phyloP scores from a whole-genome alignment of 192 early-diverging fungal genomes.

The Geranomyces variabilis region DNA sequence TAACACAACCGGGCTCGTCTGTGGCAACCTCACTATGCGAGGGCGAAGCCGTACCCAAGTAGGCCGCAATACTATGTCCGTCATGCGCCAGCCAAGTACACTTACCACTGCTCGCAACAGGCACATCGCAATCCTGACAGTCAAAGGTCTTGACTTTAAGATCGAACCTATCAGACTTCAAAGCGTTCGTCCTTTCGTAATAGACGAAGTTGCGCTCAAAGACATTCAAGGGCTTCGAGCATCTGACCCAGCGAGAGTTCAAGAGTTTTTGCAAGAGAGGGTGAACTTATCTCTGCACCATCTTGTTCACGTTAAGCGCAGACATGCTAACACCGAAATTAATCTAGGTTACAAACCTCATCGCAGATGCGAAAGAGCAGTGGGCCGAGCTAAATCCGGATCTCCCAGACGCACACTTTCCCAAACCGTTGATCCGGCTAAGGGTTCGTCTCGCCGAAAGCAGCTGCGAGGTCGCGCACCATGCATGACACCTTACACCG shows the following conservation, averaged over 20 bases:
- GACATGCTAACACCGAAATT: not conserved
- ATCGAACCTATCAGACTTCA: constrained; percentile 75
- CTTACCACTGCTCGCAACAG: constrained; percentile 15
- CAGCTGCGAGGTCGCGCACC: too few relatives aligned
- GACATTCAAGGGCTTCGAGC: constrained; percentile 52
- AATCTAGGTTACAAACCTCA: constrained; percentile 62
- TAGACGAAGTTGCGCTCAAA: constrained; percentile 68
- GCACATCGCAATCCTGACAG: constrained; percentile 62
- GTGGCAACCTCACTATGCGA: constrained; percentile 86
- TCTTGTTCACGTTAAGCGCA: not conserved
- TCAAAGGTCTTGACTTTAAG: constrained; percentile 69
- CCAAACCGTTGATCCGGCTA: constrained; percentile 74
- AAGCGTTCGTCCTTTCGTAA: constrained; percentile 87
- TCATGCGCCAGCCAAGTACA: not conserved
- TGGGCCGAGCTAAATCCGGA: constrained; percentile 52
- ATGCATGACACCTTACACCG: too few relatives aligned
- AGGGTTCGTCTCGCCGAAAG: constrained; percentile 32
- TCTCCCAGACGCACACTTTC: constrained; percentile 47
- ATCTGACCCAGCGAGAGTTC: constrained; percentile 57
- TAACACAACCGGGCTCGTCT: constrained; percentile 91
- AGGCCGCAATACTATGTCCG: constrained; percentile 42
- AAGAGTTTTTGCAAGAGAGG: constrained; percentile 58
- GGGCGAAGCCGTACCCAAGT: constrained; percentile 80
- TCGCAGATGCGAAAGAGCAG: constrained; percentile 64
- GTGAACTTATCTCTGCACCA: constrained; percentile 25